phyloP scores from a whole-genome alignment of 441 rosid genomes.

The Bocquillonia castaneifolia region DNA sequence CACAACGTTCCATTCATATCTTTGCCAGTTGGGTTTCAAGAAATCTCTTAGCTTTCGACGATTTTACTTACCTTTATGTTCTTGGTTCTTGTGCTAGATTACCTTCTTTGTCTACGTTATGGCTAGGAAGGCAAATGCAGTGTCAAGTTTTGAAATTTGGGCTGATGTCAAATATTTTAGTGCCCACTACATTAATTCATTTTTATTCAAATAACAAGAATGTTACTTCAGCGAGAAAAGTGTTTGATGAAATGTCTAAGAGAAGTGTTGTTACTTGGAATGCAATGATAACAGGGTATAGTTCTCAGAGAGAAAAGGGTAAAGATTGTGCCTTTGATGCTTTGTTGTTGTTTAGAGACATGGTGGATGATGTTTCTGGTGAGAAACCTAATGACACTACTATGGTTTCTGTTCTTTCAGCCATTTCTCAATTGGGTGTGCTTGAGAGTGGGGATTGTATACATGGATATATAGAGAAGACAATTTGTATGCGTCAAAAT shows the following conservation, averaged over 20 bases:
- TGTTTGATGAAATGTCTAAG: slow-evolving; percentile 23
- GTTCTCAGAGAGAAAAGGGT: slow-evolving; percentile 14
- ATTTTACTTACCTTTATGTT: slow-evolving; percentile 46
- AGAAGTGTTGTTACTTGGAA: slow-evolving; percentile 23
- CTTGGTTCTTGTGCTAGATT: slow-evolving; percentile 63
- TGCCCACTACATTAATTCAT: slow-evolving; percentile 52
- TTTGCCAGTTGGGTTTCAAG: slow-evolving; percentile 45
- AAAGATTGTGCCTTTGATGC: slow-evolving; percentile 34
- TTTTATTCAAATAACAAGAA: slow-evolving; percentile 44
- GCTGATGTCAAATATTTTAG: slow-evolving; percentile 30
- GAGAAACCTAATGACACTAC: slow-evolving; percentile 27
- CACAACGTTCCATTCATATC: slow-evolving; percentile 37
- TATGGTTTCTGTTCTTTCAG: slow-evolving; percentile 19
- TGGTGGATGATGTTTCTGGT: slow-evolving; percentile 10
- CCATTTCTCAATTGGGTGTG: slow-evolving; percentile 22
- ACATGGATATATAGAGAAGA: slow-evolving; percentile 21
- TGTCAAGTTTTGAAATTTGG: slow-evolving; percentile 35
- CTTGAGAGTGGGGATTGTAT: slow-evolving; percentile 21
- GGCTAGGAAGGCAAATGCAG: slow-evolving; percentile 47
- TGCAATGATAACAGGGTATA: slow-evolving; percentile 21
- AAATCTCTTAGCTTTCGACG: slow-evolving; percentile 32
- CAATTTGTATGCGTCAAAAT: slow-evolving; percentile 33
- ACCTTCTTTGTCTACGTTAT: slow-evolving; percentile 25
- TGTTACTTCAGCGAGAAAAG: slow-evolving; percentile 30
- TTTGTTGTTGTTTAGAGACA: slow-evolving; percentile 19